phyloP scores from a whole-genome alignment of 805 yeast genomes.

The Saccharomycopsis olivae region DNA sequence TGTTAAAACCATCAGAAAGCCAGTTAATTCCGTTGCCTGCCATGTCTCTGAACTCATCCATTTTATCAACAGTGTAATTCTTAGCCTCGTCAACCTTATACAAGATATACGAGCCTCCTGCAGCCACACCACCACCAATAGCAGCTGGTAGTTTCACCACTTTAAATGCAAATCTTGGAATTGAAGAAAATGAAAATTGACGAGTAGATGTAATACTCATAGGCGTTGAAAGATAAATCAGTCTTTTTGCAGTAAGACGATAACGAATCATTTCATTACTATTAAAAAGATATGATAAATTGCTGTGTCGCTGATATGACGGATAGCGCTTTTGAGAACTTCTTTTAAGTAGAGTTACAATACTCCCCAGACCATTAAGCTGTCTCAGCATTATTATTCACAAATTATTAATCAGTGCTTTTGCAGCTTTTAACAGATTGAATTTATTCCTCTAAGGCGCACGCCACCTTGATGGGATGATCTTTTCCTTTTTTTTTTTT shows the following conservation, averaged over 20 bases:
- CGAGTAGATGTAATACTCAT: not conserved
- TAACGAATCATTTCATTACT: slow-evolving; percentile 4
- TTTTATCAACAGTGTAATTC: slow-evolving; percentile 53
- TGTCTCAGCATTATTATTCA: slow-evolving; percentile 9
- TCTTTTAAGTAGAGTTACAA: not conserved
- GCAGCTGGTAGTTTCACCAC: slow-evolving; percentile 63
- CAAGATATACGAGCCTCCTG: slow-evolving; percentile 87
- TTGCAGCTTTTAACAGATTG: too few species aligned
- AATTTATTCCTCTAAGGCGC: too few species aligned
- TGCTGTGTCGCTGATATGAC: slow-evolving; percentile 6
- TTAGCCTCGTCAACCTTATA: slow-evolving; percentile 88
- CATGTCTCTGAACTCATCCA: slow-evolving; percentile 51
- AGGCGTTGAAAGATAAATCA: slow-evolving; percentile 2
- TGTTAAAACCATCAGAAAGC: slow-evolving; percentile 27
- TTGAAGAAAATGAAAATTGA: slow-evolving; percentile 25
- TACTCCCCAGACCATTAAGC: not conserved
- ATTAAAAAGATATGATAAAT: slow-evolving; percentile 7
- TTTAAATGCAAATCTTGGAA: slow-evolving; percentile 46
- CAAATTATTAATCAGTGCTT: too few species aligned
- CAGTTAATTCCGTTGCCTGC: slow-evolving; percentile 41
- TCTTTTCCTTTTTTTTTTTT: not conserved
- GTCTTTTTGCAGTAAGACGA: slow-evolving; percentile 4
- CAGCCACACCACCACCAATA: slow-evolving; percentile 85
- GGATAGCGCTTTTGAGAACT: not conserved
- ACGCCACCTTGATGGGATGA: not conserved